These are phyloP conservation scores for Colletotrichum tamarilloi DNA, from an alignment of 2,329 filamentous ascomycete species.

Conservation along the genomic window DNA sequence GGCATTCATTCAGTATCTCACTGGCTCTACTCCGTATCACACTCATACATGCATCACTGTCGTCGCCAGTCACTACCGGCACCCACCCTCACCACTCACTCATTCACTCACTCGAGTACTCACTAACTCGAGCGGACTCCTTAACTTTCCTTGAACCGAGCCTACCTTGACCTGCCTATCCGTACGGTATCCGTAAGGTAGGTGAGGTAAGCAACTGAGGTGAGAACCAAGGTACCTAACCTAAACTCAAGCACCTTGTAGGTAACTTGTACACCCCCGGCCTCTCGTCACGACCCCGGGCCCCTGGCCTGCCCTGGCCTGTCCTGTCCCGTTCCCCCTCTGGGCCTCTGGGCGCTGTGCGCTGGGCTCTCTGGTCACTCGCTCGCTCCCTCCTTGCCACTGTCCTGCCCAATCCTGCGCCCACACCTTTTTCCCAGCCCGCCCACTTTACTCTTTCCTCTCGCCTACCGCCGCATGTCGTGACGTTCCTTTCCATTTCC, in stretches of 20 bases:
- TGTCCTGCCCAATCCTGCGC: neutral
- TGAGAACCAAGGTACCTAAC: neutral
- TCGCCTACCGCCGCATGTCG: slow-evolving; percentile 9
- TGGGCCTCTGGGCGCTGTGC: no score
- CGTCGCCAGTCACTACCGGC: no score
- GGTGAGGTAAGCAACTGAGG: no score
- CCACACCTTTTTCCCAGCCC: slow-evolving; percentile 2
- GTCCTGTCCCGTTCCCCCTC: neutral
- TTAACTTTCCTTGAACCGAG: slow-evolving; percentile 3
- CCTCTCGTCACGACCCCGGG: neutral
- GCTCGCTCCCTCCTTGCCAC: neutral
- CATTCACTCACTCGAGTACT: neutral
- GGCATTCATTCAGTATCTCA: neutral
- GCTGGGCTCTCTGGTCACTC: neutral
- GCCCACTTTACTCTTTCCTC: slow-evolving; percentile 30
- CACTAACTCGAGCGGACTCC: neutral
- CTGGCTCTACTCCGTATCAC: no score
- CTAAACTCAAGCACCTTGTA: slow-evolving; percentile 16
- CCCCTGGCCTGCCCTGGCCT: neutral
- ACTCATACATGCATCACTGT: no score
- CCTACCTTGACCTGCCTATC: neutral
- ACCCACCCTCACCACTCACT: no score
- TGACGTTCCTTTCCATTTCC: slow-evolving; percentile 28
- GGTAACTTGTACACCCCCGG: neutral
- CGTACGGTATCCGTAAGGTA: no score